Conservation (phyloP, 257 asterid genomes). For the Solanum stenotomum region DNA sequence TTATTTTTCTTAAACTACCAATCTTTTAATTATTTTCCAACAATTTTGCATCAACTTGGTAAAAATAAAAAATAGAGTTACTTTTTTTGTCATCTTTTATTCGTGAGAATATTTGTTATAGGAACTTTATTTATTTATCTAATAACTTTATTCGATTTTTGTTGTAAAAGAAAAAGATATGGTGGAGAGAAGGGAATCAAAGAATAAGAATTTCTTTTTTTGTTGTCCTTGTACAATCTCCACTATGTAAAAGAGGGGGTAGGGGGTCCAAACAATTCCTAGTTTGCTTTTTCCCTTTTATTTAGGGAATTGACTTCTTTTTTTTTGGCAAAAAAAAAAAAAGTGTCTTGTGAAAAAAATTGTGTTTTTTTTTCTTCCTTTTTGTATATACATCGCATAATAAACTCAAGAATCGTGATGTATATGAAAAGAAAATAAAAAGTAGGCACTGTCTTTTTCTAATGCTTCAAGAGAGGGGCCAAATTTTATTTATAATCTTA, state of each 20-base stretch:
- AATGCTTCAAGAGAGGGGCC: not conserved
- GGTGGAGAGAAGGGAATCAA: constrained; percentile 19
- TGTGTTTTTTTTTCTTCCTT: not conserved
- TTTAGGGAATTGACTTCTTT: not conserved
- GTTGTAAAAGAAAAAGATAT: not conserved
- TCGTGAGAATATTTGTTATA: not conserved
- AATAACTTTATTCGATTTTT: constrained; percentile 12
- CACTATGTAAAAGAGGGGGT: constrained; percentile 14
- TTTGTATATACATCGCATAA: not conserved
- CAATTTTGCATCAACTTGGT: not conserved
- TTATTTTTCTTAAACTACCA: not conserved
- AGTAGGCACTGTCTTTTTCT: not conserved
- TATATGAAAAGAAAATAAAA: not conserved
- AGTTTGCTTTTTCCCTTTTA: not conserved
- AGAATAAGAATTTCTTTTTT: constrained; percentile 18
- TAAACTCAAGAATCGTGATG: not conserved
- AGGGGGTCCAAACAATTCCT: not conserved
- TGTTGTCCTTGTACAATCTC: not conserved
- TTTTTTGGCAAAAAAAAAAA: not conserved
- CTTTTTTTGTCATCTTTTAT: not conserved
- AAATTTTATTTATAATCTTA: not conserved
- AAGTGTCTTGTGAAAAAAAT: not conserved
- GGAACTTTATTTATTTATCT: not conserved
- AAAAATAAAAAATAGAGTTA: not conserved
- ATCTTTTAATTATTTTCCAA: not conserved